Evolutionary conservation across 306 rosid genomes (phyloP).

Genomic region (Quercus variabilis): DNA sequence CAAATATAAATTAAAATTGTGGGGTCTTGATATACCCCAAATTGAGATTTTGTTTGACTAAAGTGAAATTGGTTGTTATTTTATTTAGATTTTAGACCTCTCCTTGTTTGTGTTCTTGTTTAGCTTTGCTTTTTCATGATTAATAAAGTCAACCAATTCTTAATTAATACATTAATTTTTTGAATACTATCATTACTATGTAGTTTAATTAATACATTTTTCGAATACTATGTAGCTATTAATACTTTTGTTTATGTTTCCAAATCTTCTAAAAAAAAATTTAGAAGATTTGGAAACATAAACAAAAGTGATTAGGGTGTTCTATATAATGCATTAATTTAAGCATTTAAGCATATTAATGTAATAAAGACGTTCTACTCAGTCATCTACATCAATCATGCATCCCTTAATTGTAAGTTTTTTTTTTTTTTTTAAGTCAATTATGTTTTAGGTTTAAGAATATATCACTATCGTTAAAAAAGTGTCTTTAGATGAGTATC

Average conservation of each 20-base stretch:
- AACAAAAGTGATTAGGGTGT: neutral
- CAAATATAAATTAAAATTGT: neutral
- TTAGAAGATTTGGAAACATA: neutral
- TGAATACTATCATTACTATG: too few species aligned
- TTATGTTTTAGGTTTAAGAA: too few species aligned
- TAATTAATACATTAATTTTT: neutral
- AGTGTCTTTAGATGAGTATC: too few species aligned
- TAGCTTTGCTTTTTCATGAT: conserved; percentile 21
- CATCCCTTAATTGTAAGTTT: too few species aligned
- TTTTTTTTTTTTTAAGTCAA: too few species aligned
- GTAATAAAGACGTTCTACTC: neutral
- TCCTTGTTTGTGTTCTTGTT: neutral
- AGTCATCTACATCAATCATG: too few species aligned
- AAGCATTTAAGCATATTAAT: neutral
- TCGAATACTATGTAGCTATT: too few species aligned
- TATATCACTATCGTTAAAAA: too few species aligned
- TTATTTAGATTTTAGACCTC: neutral
- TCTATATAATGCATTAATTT: neutral
- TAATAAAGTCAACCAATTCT: conserved; percentile 26
- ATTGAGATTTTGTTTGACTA: conserved; percentile 20
- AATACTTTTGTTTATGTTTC: too few species aligned
- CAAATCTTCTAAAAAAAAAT: too few species aligned
- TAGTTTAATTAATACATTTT: too few species aligned
- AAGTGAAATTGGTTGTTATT: neutral
- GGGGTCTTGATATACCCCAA: conserved; percentile 21